Conservation (phyloP, 2,329 filamentous ascomycete species). For the Pseudogymnoascus sp. region DNA sequence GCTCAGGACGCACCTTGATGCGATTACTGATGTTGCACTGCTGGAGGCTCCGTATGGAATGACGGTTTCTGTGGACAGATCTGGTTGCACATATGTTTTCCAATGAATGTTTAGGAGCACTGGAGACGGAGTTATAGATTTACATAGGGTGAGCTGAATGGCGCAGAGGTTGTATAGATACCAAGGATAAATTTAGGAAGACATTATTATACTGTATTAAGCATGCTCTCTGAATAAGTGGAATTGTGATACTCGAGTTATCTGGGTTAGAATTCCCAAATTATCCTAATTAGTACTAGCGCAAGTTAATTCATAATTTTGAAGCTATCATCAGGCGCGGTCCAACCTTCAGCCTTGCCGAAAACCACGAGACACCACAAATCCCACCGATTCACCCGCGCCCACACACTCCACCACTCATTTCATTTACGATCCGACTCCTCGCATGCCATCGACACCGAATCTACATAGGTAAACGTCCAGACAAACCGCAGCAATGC, state of each 20-base stretch:
- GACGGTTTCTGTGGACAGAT: conserved; percentile 83
- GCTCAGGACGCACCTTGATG: conserved; percentile 78
- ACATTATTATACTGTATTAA: neutral
- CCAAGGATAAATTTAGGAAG: neutral
- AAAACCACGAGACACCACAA: conserved; percentile 7
- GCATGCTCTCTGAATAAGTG: neutral
- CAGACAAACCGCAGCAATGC: conserved; percentile 51
- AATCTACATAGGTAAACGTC: conserved; percentile 7
- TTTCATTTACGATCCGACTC: neutral
- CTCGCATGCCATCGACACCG: neutral
- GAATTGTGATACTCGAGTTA: neutral
- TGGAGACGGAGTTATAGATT: conserved; percentile 4
- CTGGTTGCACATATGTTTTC: conserved; percentile 82
- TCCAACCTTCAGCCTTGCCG: conserved; percentile 11
- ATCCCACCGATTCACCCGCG: neutral
- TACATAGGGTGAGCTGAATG: neutral
- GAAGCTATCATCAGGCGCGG: conserved; percentile 7
- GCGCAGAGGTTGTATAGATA: conserved; percentile 8
- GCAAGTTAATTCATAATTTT: neutral
- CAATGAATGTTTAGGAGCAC: conserved; percentile 19
- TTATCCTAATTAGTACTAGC: conserved; percentile 6
- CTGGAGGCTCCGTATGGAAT: conserved; percentile 86
- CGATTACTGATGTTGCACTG: conserved; percentile 79
- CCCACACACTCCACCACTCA: neutral
- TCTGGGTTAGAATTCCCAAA: neutral